phyloP scores from a whole-genome alignment of 2,329 filamentous ascomycete species.

The Botryotinia calthae region DNA sequence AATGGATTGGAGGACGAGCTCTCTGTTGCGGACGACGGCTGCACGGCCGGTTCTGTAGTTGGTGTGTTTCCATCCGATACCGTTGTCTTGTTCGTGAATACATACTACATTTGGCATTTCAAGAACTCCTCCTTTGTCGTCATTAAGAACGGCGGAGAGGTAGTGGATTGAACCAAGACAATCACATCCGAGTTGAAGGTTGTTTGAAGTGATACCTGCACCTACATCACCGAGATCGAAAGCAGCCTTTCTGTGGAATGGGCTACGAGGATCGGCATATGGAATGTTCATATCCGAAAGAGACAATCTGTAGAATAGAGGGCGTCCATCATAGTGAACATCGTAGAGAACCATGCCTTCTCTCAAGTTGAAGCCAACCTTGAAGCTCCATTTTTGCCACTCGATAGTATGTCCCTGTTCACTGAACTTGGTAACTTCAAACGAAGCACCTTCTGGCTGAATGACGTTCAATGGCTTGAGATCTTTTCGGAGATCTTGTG shows the following conservation, averaged over 20 bases:
- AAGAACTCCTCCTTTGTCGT: constrained; percentile 57
- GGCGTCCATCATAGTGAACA: constrained; percentile 61
- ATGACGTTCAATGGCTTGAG: constrained; percentile 63
- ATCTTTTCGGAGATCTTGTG: constrained; percentile 57
- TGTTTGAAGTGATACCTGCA: constrained; percentile 66
- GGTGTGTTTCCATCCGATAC: constrained; percentile 67
- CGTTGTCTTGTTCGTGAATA: constrained; percentile 68
- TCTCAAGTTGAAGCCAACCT: constrained; percentile 59
- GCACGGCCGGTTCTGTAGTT: constrained; percentile 64
- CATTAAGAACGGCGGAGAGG: constrained; percentile 55
- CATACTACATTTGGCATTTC: constrained; percentile 66
- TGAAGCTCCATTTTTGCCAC: constrained; percentile 67
- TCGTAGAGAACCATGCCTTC: constrained; percentile 69
- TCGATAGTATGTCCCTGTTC: constrained; percentile 53
- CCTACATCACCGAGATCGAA: constrained; percentile 69
- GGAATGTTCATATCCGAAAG: constrained; percentile 63
- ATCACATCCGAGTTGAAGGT: constrained; percentile 67
- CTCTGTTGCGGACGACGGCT: constrained; percentile 60
- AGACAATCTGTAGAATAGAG: constrained; percentile 64
- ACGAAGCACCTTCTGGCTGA: constrained; percentile 64
- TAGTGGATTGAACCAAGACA: constrained; percentile 70
- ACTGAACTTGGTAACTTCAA: constrained; percentile 50
- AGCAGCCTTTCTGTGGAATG: constrained; percentile 67
- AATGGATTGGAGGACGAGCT: constrained; percentile 67
- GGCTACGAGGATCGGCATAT: constrained; percentile 62